A percentile compares a stretch with the other conserved stretches of the same genome.
Evolutionary conservation across 208 protist species (phyloP).

Genomic region (Hexamita inflata): DNA sequence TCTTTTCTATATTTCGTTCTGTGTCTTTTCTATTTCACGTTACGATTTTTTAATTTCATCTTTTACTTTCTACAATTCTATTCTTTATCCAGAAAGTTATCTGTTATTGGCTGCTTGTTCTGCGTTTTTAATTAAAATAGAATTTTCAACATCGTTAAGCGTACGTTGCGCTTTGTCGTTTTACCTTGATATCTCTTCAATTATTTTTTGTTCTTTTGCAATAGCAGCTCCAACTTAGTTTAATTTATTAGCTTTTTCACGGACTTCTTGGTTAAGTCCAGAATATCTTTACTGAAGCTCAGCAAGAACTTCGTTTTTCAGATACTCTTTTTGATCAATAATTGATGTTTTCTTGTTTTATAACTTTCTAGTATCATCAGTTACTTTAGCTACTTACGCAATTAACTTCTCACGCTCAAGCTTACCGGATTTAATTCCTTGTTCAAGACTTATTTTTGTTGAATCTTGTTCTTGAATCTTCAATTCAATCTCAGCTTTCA

Average conservation of each 20-base stretch:
- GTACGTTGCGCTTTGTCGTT: not conserved
- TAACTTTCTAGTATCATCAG: not conserved
- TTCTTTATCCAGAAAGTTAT: not conserved
- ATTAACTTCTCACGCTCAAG: not conserved
- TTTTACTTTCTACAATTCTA: not conserved
- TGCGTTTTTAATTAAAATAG: constrained; percentile 15
- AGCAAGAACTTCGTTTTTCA: not conserved
- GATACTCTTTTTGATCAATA: not conserved
- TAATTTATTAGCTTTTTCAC: not conserved
- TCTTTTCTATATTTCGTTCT: not conserved
- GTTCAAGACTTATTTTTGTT: not conserved
- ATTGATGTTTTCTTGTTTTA: not conserved
- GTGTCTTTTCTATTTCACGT: not conserved
- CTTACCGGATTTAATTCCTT: not conserved
- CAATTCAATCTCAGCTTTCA: not conserved
- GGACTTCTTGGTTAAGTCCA: not conserved
- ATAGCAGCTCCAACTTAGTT: not conserved
- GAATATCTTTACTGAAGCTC: constrained; percentile 4
- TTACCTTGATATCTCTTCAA: not conserved
- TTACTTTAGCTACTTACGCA: not conserved
- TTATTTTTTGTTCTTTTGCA: not conserved
- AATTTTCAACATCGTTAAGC: not conserved
- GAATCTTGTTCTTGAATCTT: not conserved
- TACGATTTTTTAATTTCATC: not conserved
- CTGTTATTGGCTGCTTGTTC: constrained; percentile 2